Evolutionary conservation across 192 early-diverging fungal species (phyloP).

Genomic region (Piromyces sp.): DNA sequence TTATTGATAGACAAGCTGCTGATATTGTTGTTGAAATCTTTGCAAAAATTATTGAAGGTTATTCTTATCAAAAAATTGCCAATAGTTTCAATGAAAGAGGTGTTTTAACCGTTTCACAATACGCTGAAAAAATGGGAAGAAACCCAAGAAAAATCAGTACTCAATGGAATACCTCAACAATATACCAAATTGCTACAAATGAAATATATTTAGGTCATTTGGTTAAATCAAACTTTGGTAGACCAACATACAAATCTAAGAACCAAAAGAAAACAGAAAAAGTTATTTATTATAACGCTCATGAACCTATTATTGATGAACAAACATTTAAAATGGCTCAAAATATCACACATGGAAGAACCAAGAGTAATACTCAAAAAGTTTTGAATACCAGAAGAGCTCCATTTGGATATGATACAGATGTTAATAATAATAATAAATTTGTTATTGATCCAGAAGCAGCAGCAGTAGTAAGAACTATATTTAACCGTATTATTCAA

Average conservation of each 20-base stretch:
- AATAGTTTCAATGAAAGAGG: background rate
- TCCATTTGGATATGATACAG: background rate
- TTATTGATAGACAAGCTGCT: background rate
- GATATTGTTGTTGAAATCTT: background rate
- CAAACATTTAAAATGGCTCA: background rate
- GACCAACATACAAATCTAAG: background rate
- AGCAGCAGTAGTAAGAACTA: background rate
- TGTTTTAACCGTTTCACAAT: background rate
- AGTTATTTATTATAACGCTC: background rate
- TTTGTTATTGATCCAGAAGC: background rate
- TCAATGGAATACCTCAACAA: background rate
- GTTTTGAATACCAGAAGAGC: background rate
- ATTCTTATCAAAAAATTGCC: background rate
- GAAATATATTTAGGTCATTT: background rate
- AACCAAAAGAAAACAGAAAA: background rate
- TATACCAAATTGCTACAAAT: background rate
- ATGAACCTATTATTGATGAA: background rate
- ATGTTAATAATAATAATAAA: background rate
- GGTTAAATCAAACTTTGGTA: background rate
- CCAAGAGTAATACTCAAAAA: background rate
- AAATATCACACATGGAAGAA: background rate
- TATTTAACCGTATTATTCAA: background rate
- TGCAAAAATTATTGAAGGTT: background rate
- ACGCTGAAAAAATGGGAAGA: background rate
- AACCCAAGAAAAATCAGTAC: background rate